These are phyloP conservation scores for Ophiocordyceps robertsii DNA, from an alignment of 2,329 filamentous ascomycete species.

Conservation along the genomic window DNA sequence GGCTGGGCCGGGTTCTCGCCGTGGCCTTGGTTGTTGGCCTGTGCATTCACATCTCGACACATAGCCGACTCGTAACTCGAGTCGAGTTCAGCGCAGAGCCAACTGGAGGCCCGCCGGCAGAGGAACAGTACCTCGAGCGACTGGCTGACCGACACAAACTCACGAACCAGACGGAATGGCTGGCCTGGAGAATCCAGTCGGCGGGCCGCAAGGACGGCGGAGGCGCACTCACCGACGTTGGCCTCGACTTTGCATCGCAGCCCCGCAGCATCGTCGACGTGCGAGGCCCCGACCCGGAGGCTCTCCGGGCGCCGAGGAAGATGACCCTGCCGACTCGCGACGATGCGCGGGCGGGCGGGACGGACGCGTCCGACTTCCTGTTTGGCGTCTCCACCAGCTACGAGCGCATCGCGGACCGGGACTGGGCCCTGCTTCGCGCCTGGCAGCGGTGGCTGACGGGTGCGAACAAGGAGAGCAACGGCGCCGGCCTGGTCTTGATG, in stretches of 20 bases:
- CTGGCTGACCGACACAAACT: constrained; percentile 13
- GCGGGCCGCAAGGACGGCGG: constrained; percentile 13
- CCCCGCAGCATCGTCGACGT: constrained; percentile 14
- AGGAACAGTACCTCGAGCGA: constrained; percentile 19
- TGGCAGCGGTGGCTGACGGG: constrained; percentile 34
- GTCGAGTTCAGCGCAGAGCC: constrained; percentile 3
- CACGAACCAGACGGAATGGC: constrained; percentile 18
- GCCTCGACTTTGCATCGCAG: constrained; percentile 17
- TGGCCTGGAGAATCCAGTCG: constrained; percentile 18
- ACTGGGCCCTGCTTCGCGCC: constrained; percentile 24
- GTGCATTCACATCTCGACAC: constrained; percentile 9
- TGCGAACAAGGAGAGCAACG: constrained; percentile 24
- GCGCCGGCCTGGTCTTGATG: constrained; percentile 26
- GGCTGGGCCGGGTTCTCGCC: constrained; percentile 10
- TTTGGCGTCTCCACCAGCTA: constrained; percentile 31
- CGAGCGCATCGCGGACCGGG: constrained; percentile 21
- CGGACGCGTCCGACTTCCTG: constrained; percentile 26
- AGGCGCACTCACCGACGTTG: constrained; percentile 15
- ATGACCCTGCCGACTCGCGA: constrained; percentile 19
- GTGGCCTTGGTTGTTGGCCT: constrained; percentile 12
- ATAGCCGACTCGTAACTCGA: background rate
- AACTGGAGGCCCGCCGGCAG: constrained; percentile 5
- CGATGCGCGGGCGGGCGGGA: constrained; percentile 15
- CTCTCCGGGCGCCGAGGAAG: constrained; percentile 14
- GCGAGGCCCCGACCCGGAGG: constrained; percentile 9